Conservation (phyloP, 2,329 filamentous ascomycete genomes). For the Sporothrix brasiliensis region DNA sequence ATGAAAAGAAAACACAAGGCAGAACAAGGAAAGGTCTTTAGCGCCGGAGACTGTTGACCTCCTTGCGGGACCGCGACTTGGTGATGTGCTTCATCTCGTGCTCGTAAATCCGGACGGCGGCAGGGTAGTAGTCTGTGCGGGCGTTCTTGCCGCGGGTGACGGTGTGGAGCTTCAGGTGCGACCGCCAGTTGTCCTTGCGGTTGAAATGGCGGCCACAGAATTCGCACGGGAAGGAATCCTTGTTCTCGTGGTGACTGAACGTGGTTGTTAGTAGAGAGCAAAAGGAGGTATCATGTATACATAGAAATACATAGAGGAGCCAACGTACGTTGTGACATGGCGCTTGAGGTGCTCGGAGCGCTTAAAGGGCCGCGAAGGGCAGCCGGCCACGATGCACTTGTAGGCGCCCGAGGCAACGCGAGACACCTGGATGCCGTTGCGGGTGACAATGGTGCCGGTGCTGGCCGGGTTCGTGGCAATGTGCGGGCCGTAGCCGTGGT, state of each 20-base stretch:
- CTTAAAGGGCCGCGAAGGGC: conserved; percentile 52
- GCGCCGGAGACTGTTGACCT: conserved; percentile 14
- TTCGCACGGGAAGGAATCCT: conserved; percentile 44
- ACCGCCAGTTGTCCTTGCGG: conserved; percentile 46
- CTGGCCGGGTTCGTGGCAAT: conserved; percentile 11
- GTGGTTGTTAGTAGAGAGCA: not conserved
- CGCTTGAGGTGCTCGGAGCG: conserved; percentile 60
- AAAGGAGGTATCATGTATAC: not conserved
- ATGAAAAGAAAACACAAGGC: not conserved
- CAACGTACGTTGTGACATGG: conserved; percentile 55
- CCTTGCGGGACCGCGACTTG: conserved; percentile 35
- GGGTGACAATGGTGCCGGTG: conserved; percentile 31
- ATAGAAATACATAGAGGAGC: no score
- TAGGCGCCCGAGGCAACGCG: conserved; percentile 40
- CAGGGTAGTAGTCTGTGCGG: conserved; percentile 41
- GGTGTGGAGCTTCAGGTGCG: conserved; percentile 47
- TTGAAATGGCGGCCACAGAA: conserved; percentile 48
- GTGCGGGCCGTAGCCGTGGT: conserved; percentile 23
- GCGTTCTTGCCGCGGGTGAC: conserved; percentile 40
- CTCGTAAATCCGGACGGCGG: conserved; percentile 39
- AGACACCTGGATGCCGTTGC: conserved; percentile 37
- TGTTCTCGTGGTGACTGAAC: conserved; percentile 39
- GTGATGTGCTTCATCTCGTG: conserved; percentile 37
- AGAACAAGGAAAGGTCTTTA: not conserved
- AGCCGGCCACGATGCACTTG: conserved; percentile 52